Conservation (phyloP, 176 grass and related monocot genomes). For the Juncus effusus region DNA sequence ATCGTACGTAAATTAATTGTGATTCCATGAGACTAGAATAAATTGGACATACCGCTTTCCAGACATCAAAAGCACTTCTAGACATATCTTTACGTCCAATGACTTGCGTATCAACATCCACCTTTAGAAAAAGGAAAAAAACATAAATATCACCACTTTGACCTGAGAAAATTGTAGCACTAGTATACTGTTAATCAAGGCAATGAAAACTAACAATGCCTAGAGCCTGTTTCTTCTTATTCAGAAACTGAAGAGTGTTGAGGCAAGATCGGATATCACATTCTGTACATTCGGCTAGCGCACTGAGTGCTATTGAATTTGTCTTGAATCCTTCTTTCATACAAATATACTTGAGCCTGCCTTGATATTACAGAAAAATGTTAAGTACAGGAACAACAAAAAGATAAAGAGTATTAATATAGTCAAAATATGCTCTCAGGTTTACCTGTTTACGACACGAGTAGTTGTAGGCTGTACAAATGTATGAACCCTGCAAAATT, state of each 20-base stretch:
- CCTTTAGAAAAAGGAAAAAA: constrained; percentile 39
- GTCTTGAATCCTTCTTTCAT: constrained; percentile 87
- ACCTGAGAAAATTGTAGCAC: constrained; percentile 4
- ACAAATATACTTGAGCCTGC: constrained; percentile 92
- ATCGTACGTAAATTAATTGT: background rate
- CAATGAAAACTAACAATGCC: constrained; percentile 65
- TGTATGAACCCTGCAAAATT: constrained; percentile 77
- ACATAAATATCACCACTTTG: background rate
- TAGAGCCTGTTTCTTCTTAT: constrained; percentile 71
- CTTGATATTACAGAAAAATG: constrained; percentile 8
- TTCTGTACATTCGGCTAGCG: constrained; percentile 95
- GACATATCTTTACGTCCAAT: constrained; percentile 85
- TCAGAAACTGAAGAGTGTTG: constrained; percentile 96
- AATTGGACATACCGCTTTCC: constrained; percentile 71
- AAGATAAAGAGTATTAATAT: background rate
- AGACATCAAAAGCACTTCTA: constrained; percentile 78
- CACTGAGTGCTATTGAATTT: constrained; percentile 70
- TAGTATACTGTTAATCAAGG: background rate
- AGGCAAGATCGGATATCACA: constrained; percentile 94
- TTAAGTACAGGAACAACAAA: constrained; percentile 25
- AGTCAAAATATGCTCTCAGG: background rate
- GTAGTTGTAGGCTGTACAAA: constrained; percentile 80
- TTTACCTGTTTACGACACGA: constrained; percentile 89
- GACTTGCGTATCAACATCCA: constrained; percentile 80
- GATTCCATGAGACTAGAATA: background rate